Base-by-base conservation (phyloP, 345 rosid species). In the Dimocarpus longan region DNA sequence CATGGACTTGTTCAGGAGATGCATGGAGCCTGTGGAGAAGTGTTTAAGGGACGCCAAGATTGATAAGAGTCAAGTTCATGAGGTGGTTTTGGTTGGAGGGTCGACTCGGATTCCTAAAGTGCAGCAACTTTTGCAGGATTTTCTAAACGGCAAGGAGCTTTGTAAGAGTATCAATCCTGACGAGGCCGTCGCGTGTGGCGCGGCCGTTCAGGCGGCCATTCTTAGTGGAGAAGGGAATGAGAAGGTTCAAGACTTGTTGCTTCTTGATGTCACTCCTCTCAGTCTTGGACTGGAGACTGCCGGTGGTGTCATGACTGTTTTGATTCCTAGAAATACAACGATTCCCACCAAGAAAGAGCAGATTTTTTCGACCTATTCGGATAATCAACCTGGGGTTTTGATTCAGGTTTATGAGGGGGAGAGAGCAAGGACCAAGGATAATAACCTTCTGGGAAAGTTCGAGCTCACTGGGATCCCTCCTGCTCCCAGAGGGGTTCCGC, bases 21-120 rank as follows among this genome's bases (percentile, higher is more conserved):
- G 90, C 66, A 85, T 85, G 88, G 88, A 87, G 70, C 88, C 88
- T n/a, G 88, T 87, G 56, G 87, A 85, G 82, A 87, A 87, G 52
- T 85, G 86, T 10, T 70, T 87, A 21, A 74, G 79, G 13, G 88
- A 87, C 6, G 74, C 88, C 0, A 85, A 87, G 82, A 73, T 81
- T 0, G 88, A 85, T 1, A 85, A 85, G 76, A 81, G 78, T 66
- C 77, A 79, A 10, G 88, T 87, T 6, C 81, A 85, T 42, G 88
- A 87, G 66, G 86, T 87, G 5, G 90, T 85, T 70, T 72, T 87
- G 0, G 88, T 87, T 0, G 90, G 90, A 4, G 90, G 90, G 1
- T 87, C 90, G 2, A 87, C 88, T 1, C 81, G 90, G 65, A 87
- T 87, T 74, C 90, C 86, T 6, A 87, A 87, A 78, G 73, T 87